phyloP scores from a whole-genome alignment of 2,329 filamentous ascomycete species.

The Venturia oleaginea region DNA sequence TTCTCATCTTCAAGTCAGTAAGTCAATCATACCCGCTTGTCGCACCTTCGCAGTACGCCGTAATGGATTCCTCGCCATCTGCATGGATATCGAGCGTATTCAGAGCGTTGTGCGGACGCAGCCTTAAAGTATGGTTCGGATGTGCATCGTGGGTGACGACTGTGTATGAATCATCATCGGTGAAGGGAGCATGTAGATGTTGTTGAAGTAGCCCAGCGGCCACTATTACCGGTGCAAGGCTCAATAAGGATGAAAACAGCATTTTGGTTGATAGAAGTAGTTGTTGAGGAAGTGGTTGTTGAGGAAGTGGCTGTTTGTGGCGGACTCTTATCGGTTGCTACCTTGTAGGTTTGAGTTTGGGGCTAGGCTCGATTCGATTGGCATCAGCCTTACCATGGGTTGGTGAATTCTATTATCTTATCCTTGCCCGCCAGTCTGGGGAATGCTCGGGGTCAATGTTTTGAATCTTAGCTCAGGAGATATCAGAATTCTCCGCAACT shows the following conservation, averaged over 20 bases:
- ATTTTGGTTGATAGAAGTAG: background rate
- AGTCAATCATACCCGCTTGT: background rate
- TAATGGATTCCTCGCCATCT: conserved; percentile 16
- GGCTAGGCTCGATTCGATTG: background rate
- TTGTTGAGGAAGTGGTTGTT: background rate
- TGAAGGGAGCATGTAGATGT: background rate
- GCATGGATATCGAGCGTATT: background rate
- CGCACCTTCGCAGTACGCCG: background rate
- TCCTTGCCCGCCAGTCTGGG: no score
- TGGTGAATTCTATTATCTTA: background rate
- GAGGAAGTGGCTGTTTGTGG: background rate
- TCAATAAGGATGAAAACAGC: background rate
- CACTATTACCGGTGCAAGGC: background rate
- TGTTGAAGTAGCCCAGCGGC: background rate
- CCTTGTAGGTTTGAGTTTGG: background rate
- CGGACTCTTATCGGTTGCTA: background rate
- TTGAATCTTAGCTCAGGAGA: no score
- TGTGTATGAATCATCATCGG: conserved; percentile 7
- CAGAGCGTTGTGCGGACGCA: conserved; percentile 1
- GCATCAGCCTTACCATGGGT: background rate
- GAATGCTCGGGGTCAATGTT: no score
- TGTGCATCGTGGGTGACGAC: conserved; percentile 6
- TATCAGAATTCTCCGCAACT: no score
- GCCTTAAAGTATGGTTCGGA: conserved; percentile 2
- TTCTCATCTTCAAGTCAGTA: background rate